These are phyloP conservation scores for Aspergillus piperis DNA, from an alignment of 2,329 filamentous ascomycete genomes.

Conservation along the genomic window DNA sequence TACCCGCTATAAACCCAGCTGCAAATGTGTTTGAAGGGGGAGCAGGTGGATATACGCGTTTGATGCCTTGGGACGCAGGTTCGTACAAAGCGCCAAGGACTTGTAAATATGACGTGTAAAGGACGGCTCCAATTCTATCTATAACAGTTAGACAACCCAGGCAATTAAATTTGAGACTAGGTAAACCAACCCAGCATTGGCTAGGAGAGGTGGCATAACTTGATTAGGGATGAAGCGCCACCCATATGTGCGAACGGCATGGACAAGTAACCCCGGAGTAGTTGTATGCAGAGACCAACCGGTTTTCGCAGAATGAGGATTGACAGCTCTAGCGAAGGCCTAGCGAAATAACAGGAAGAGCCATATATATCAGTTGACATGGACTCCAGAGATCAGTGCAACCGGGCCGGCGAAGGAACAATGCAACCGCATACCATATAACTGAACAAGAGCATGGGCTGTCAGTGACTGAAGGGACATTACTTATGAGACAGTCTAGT, in stretches of 20 bases:
- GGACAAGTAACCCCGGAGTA: constrained; percentile 61
- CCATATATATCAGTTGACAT: constrained; percentile 10
- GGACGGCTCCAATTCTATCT: constrained; percentile 58
- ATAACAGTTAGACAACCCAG: constrained; percentile 4
- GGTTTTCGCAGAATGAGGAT: constrained; percentile 50
- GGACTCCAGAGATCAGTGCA: not conserved
- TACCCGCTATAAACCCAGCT: constrained; percentile 61
- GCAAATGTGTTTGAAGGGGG: constrained; percentile 55
- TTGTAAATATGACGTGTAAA: constrained; percentile 66
- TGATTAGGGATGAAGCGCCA: constrained; percentile 67
- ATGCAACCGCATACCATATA: constrained; percentile 49
- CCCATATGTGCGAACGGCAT: constrained; percentile 62
- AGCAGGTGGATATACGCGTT: constrained; percentile 62
- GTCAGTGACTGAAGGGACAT: not conserved
- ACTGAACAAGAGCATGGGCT: constrained; percentile 31
- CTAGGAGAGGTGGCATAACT: constrained; percentile 63
- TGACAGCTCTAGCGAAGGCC: constrained; percentile 65
- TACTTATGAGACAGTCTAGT: not conserved
- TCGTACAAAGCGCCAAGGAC: constrained; percentile 59
- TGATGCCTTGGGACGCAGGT: constrained; percentile 57
- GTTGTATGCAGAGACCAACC: constrained; percentile 63
- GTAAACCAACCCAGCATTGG: constrained; percentile 57
- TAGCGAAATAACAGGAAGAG: constrained; percentile 27
- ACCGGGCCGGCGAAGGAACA: not conserved
- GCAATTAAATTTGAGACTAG: not conserved